Percentiles rank a stretch among this genome's conserved stretches.
Evolutionary conservation across 2,329 filamentous ascomycete genomes (phyloP).

Genomic region (Fusarium tricinctum): DNA sequence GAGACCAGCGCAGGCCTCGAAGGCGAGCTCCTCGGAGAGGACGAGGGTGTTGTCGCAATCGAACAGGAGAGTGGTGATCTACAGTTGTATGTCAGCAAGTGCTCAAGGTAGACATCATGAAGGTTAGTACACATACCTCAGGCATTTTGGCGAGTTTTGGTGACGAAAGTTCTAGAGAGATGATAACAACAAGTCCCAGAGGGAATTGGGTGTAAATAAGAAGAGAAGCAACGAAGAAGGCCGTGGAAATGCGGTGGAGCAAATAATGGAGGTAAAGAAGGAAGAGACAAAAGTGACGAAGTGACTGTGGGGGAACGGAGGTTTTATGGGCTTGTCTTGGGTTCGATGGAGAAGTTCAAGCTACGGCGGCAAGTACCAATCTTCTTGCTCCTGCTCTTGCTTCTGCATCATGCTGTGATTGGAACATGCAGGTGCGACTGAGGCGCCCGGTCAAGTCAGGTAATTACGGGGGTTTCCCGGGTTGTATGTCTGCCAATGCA

Average conservation of each 20-base stretch:
- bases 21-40: conserved; percentile 89
- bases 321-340: conserved; percentile 61
- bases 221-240: conserved; percentile 29
- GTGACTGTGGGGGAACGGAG: conserved; percentile 35
- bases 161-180: conserved; percentile 4
- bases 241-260: conserved; percentile 25
- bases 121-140: conserved; percentile 47
- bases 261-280: conserved; percentile 16
- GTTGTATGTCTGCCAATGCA: conserved; percentile 6
- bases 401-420: conserved; percentile 13
- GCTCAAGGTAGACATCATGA: neutral
- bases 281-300: conserved; percentile 21
- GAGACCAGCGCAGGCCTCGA: conserved; percentile 90
- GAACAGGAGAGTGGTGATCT: conserved; percentile 79
- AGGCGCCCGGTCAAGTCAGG: conserved; percentile 7
- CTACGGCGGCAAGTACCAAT: neutral
- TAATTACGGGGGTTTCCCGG: conserved; percentile 15
- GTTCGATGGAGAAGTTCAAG: conserved; percentile 22
- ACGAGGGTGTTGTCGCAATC: conserved; percentile 94
- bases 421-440: conserved; percentile 38
- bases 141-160: conserved; percentile 52
- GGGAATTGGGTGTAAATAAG: conserved; percentile 21
- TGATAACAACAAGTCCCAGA: neutral
- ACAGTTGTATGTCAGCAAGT: conserved; percentile 11
- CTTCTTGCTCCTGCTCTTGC: neutral